Evolutionary conservation across 2,329 filamentous ascomycete genomes (phyloP), one percentile per base, ranked within the genome.

Genomic region (Tolypocladium paradoxum): DNA sequence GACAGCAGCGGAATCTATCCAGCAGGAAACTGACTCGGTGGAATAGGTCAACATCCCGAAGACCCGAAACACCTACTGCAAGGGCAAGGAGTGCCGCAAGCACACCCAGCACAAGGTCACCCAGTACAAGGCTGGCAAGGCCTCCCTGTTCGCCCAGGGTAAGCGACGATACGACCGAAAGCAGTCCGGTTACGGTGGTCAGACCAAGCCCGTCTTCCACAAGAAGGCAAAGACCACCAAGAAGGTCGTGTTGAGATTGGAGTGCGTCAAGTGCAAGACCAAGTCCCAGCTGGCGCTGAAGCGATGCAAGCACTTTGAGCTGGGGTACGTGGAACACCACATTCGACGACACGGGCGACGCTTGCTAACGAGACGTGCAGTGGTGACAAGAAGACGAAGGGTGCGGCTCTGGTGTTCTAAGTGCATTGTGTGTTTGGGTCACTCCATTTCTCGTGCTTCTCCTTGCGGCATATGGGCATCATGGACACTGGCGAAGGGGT

Each of bases 361-460:
- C 24, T 27, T 50, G 61, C 75, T 81, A 71, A 81, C 68, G 49
- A 54, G 55, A 57, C 54, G 4, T 64, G 68, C 67, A 95, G 93
- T 86, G 93, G 93, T 85, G 93, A 99, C 87, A 99, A 99, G 91
- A 99, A 99, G 90, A 99, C 93, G 70, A 99, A 99, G 90, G 93
- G 93, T 87, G 93, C 93, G 70, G 93, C 93, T 77, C 85, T 99
- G 72, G 93, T 99, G 71, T 99, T 99, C 85, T 99, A 96, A 86
- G 79, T 82, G 76, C 73, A 69, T 76, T 76, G 70, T 76, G 70
- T 68, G 64, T 67, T 69, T 63, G 67, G 65, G 65, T 68, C 65
- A 69, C 64, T 66, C 59, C 68, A 66, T 68, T 66, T 67, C 65
- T 70, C 62, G 66, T 70, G 68, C 65, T 70, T 72, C 65, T 70